Evolutionary conservation across 106 monocot genomes (phyloP).

Genomic region (Alisma plantagoaquatica): DNA sequence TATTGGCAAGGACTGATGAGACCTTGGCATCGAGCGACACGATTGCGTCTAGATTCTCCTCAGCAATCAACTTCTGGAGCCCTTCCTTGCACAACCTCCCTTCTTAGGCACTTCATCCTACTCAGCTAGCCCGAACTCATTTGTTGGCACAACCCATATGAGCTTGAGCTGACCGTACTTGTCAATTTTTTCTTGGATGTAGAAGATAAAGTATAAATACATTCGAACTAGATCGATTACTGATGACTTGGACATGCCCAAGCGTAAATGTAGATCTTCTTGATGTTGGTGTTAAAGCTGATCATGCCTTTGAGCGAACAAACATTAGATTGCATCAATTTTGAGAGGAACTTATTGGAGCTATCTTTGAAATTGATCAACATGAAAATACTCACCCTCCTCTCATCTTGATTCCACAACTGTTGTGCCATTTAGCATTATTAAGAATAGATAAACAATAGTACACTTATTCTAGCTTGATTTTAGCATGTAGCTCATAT

Average conservation of each 20-base stretch:
- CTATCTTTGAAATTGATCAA: slow-evolving; percentile 49
- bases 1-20: slow-evolving; percentile 28
- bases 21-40: slow-evolving; percentile 18
- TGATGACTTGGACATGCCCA: not conserved
- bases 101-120: slow-evolving; percentile 17
- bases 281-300: slow-evolving; percentile 41
- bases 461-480: too few relatives aligned
- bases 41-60: slow-evolving; percentile 50
- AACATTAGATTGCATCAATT: slow-evolving; percentile 35
- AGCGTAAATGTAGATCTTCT: slow-evolving; percentile 18
- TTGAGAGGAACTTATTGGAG: slow-evolving; percentile 36
- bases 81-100: slow-evolving; percentile 29
- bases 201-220: not conserved
- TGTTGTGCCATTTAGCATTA: slow-evolving; percentile 26
- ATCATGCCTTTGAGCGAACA: slow-evolving; percentile 51
- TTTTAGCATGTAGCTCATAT: too few relatives aligned
- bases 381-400: slow-evolving; percentile 15
- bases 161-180: slow-evolving; percentile 35
- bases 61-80: slow-evolving; percentile 44
- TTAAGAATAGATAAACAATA: too few relatives aligned
- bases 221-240: not conserved
- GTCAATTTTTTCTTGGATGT: slow-evolving; percentile 38
- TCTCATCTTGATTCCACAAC: slow-evolving; percentile 13
- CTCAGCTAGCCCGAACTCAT: slow-evolving; percentile 24
- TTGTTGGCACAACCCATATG: slow-evolving; percentile 30